Percentiles rank a stretch among this genome's conserved stretches.
Evolutionary conservation across 345 rosid genomes (phyloP).

Genomic region (Ricinus communis): DNA sequence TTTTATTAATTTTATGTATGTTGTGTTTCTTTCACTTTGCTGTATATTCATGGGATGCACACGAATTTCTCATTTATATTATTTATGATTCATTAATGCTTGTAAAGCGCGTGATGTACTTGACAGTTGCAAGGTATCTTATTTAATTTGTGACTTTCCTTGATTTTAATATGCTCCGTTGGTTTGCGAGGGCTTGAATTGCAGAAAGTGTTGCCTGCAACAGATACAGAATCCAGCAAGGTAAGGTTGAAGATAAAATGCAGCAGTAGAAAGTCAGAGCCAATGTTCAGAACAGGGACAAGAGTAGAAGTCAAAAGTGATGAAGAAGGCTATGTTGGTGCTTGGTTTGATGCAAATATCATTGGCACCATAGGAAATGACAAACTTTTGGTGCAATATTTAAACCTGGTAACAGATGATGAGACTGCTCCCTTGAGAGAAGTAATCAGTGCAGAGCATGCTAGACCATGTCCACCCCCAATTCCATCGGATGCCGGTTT

Average conservation of each 20-base stretch:
- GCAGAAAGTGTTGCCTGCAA: slow-evolving; percentile 18
- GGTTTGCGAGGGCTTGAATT: slow-evolving; percentile 15
- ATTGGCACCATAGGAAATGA: slow-evolving; percentile 15
- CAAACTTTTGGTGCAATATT: slow-evolving; percentile 18
- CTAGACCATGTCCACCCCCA: slow-evolving; percentile 17
- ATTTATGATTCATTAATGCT: not conserved
- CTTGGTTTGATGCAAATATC: slow-evolving; percentile 21
- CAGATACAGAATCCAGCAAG: slow-evolving; percentile 19
- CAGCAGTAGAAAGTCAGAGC: slow-evolving; percentile 7
- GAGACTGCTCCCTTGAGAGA: slow-evolving; percentile 16
- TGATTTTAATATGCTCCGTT: not conserved
- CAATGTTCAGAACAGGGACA: slow-evolving; percentile 18
- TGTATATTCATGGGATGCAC: not conserved
- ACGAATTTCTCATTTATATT: too few relatives aligned
- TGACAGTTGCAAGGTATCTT: not conserved
- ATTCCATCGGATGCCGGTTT: not conserved
- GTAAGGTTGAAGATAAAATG: slow-evolving; percentile 31
- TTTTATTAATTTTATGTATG: not conserved
- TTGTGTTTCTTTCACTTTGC: not conserved
- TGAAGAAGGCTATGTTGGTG: slow-evolving; percentile 27
- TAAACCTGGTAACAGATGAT: slow-evolving; percentile 19
- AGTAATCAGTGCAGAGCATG: not conserved
- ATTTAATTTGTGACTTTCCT: not conserved
- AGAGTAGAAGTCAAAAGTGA: slow-evolving; percentile 21
- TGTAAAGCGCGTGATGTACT: not conserved